phyloP scores from a whole-genome alignment of 2,329 filamentous ascomycete genomes.

The Hypoxylon sp. region DNA sequence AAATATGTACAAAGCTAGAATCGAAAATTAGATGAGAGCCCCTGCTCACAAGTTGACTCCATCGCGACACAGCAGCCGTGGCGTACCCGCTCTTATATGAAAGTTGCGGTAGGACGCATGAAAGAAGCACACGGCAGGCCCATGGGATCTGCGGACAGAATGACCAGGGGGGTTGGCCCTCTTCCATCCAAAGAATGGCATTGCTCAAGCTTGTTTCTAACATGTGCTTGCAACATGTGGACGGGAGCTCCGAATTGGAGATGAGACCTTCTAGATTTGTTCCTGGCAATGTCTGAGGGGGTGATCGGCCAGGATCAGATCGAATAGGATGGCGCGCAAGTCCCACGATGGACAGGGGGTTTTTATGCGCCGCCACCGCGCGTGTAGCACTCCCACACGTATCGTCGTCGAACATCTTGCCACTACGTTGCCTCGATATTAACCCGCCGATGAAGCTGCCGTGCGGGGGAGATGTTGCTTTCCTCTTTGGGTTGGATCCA shows the following conservation, averaged over 20 bases:
- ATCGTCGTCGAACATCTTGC: conserved; percentile 14
- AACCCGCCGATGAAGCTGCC: not conserved
- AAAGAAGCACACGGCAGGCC: conserved; percentile 22
- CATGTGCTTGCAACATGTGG: conserved; percentile 36
- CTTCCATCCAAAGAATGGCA: conserved; percentile 25
- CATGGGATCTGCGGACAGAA: conserved; percentile 25
- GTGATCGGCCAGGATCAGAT: conserved; percentile 28
- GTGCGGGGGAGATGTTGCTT: conserved; percentile 14
- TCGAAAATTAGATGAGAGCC: conserved; percentile 12
- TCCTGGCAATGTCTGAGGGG: conserved; percentile 27
- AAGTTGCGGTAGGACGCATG: conserved; percentile 11
- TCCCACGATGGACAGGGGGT: conserved; percentile 31
- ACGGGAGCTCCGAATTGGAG: conserved; percentile 23
- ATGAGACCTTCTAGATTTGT: conserved; percentile 37
- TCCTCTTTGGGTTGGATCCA: conserved; percentile 31
- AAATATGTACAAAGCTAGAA: conserved; percentile 16
- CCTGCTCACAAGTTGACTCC: conserved; percentile 15
- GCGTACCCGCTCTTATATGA: conserved; percentile 25
- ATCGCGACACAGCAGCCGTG: conserved; percentile 19
- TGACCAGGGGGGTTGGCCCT: conserved; percentile 36
- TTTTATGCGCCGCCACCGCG: conserved; percentile 17
- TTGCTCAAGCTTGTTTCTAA: conserved; percentile 22
- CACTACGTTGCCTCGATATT: not conserved
- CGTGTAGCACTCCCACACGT: conserved; percentile 11
- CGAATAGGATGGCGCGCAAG: conserved; percentile 28